These are phyloP conservation scores for Monosporascus ibericus DNA, from an alignment of 2,329 filamentous ascomycete genomes.

Conservation along the genomic window DNA sequence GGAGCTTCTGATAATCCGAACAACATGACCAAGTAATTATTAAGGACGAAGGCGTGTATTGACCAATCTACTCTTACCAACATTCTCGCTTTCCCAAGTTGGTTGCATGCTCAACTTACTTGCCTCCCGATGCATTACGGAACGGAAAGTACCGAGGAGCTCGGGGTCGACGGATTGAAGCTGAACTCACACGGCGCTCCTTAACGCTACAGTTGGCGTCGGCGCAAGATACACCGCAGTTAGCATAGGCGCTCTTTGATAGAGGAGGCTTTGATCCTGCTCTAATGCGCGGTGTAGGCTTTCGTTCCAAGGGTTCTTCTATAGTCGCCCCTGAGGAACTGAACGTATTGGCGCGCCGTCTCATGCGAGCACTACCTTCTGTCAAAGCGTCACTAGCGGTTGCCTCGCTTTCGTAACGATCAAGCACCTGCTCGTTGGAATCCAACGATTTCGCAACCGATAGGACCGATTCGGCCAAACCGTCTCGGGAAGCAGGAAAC, in stretches of 20 bases:
- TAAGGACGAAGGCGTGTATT: too few relatives aligned
- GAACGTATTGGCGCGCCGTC: neutral
- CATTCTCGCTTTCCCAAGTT: too few relatives aligned
- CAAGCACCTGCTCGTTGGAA: constrained; percentile 3
- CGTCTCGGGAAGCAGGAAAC: neutral
- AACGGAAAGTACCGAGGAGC: neutral
- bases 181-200: neutral
- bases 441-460: constrained; percentile 3
- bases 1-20: too few relatives aligned
- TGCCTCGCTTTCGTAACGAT: constrained; percentile 6
- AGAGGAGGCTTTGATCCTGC: constrained; percentile 20
- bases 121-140: neutral
- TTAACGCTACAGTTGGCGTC: neutral
- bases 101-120: too few relatives aligned
- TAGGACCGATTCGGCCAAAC: neutral
- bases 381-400: neutral
- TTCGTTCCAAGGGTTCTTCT: neutral
- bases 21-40: too few relatives aligned
- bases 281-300: constrained; percentile 13
- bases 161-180: neutral
- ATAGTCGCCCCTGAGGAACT: neutral
- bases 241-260: constrained; percentile 16
- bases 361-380: neutral
- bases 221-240: neutral
- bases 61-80: too few relatives aligned